A percentile compares a stretch with the other conserved stretches of the same genome.
Evolutionary conservation across 2,329 filamentous ascomycete genomes (phyloP).

Genomic region (Arthroderma uncinatum): DNA sequence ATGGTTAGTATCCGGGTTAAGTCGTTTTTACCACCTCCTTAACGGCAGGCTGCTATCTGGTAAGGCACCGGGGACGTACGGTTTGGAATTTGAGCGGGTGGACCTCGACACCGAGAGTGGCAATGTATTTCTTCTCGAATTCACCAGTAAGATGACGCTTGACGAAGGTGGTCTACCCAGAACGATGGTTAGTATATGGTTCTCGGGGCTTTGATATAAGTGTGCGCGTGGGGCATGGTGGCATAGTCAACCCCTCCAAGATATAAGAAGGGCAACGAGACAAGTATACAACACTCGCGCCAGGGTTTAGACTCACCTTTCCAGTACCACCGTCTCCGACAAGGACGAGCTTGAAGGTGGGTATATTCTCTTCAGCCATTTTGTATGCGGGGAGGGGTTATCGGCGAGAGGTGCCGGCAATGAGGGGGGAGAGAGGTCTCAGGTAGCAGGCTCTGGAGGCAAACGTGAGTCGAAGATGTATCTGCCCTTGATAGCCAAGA

Average conservation of each 20-base stretch:
- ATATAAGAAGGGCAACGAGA: not conserved
- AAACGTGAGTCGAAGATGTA: not conserved
- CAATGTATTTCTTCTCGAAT: constrained; percentile 99
- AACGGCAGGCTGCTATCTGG: not conserved
- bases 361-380: constrained; percentile 31
- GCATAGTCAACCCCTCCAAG: not conserved
- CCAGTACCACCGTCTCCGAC: constrained; percentile 98
- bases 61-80: constrained; percentile 50
- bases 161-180: constrained; percentile 87
- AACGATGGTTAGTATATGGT: not conserved
- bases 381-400: constrained; percentile 46
- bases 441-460: not conserved
- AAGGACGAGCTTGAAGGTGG: constrained; percentile 99
- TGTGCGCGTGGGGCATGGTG: not conserved
- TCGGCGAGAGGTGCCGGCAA: constrained; percentile 26
- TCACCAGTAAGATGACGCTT: constrained; percentile 99
- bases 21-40: not conserved
- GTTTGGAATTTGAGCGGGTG: constrained; percentile 97
- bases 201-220: not conserved
- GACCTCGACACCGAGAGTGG: constrained; percentile 97
- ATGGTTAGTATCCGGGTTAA: not conserved
- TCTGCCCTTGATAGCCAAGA: not conserved
- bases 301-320: constrained; percentile 62
- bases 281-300: not conserved
- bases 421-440: not conserved